phyloP scores from a whole-genome alignment of 306 rosid genomes.

The Cicer arietinum region DNA sequence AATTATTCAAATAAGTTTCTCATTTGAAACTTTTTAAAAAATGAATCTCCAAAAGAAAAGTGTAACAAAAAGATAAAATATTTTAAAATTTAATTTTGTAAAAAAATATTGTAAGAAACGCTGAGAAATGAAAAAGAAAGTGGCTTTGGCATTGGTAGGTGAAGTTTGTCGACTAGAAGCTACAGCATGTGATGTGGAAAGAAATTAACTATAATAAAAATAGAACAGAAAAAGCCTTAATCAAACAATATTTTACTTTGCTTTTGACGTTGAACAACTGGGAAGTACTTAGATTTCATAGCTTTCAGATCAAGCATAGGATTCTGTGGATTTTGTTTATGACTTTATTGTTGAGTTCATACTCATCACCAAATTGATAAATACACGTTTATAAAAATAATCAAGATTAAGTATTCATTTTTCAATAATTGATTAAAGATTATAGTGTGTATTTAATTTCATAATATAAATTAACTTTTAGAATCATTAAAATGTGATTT shows the following conservation, averaged over 20 bases:
- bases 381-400: not conserved
- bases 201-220: constrained; percentile 16
- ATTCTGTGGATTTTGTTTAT: constrained; percentile 34
- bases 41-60: too few relatives aligned
- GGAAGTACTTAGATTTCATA: constrained; percentile 39
- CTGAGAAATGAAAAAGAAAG: not conserved
- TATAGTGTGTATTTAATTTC: not conserved
- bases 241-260: constrained; percentile 47
- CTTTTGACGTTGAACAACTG: constrained; percentile 42
- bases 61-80: too few relatives aligned
- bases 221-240: constrained; percentile 33
- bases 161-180: constrained; percentile 57
- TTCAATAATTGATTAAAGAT: not conserved
- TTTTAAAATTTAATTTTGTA: too few relatives aligned
- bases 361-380: not conserved
- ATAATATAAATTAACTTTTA: too few relatives aligned
- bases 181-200: constrained; percentile 60
- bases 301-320: constrained; percentile 26
- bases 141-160: constrained; percentile 40
- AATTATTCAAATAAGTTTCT: too few relatives aligned
- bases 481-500: too few relatives aligned
- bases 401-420: too few relatives aligned
- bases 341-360: constrained; percentile 7
- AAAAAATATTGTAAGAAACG: too few relatives aligned
- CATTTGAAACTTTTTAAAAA: too few relatives aligned